Percentiles rank a stretch among this genome's conserved stretches.
These are phyloP conservation scores for Komagataella phaffii DNA, from an alignment of 805 yeast species.

Conservation along the genomic window DNA sequence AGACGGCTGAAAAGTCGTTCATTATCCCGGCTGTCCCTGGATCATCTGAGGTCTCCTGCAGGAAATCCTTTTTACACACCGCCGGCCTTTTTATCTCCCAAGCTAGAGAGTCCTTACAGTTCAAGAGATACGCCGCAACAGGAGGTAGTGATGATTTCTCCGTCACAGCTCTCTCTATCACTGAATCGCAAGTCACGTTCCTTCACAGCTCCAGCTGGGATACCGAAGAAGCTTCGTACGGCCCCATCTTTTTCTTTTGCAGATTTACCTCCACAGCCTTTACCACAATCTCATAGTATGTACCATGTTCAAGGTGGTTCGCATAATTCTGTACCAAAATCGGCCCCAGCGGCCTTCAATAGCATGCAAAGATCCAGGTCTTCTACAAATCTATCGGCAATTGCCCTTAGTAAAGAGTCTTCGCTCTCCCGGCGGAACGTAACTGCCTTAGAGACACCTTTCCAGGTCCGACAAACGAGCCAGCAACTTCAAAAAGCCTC, in stretches of 20 bases:
- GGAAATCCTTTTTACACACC: constrained; percentile 36
- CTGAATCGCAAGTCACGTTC: constrained; percentile 6
- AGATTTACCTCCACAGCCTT: not conserved
- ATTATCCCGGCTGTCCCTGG: constrained; percentile 24
- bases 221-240: constrained; percentile 1
- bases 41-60: constrained; percentile 13
- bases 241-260: not conserved
- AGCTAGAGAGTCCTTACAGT: constrained; percentile 15
- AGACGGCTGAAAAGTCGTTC: constrained; percentile 23
- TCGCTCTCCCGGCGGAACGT: not conserved
- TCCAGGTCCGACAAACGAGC: constrained; percentile 17
- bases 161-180: constrained; percentile 2
- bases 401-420: constrained; percentile 23
- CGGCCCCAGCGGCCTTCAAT: not conserved
- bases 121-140: constrained; percentile 2
- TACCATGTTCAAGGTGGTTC: not conserved
- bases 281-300: not conserved
- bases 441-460: not conserved
- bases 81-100: constrained; percentile 28
- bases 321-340: not conserved
- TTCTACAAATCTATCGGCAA: constrained; percentile 39
- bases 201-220: constrained; percentile 1
- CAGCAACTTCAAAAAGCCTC: constrained; percentile 37
- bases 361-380: constrained; percentile 29
- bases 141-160: not conserved